Percentiles rank a stretch among this genome's conserved stretches.
These are phyloP conservation scores for Diaporthe nobilis DNA, from an alignment of 2,329 filamentous ascomycete species.

Conservation along the genomic window DNA sequence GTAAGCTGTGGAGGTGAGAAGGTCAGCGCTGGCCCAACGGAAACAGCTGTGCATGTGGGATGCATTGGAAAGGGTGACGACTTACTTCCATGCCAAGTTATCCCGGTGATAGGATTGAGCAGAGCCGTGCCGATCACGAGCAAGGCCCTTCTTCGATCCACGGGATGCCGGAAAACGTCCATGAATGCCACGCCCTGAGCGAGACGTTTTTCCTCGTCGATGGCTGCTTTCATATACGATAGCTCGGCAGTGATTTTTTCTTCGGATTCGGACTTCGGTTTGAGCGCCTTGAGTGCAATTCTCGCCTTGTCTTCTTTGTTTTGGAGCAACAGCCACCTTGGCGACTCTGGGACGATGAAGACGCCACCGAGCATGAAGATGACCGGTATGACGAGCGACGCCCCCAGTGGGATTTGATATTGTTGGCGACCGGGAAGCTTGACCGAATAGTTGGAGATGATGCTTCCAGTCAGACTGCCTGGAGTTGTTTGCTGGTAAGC, in stretches of 20 bases:
- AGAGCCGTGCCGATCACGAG: background rate
- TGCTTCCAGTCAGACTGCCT: slow-evolving; percentile 11
- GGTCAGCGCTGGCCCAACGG: background rate
- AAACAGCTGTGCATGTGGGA: background rate
- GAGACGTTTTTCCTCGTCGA: slow-evolving; percentile 19
- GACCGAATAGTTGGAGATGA: slow-evolving; percentile 13
- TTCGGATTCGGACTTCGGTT: background rate
- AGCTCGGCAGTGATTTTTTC: background rate
- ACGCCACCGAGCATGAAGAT: slow-evolving; percentile 7
- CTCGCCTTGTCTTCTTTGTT: background rate
- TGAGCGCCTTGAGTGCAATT: background rate
- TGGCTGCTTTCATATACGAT: slow-evolving; percentile 4
- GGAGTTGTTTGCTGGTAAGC: background rate
- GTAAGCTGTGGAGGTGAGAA: background rate
- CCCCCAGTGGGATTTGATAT: background rate
- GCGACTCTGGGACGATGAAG: slow-evolving; percentile 12
- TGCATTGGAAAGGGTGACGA: background rate
- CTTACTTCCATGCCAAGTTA: slow-evolving; percentile 17
- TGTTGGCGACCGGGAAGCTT: slow-evolving; percentile 12
- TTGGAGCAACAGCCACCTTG: background rate
- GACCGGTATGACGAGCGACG: background rate
- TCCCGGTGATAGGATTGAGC: background rate
- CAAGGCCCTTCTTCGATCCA: slow-evolving; percentile 2
- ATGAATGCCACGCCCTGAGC: background rate
- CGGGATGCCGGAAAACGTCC: slow-evolving; percentile 3